Evolutionary conservation across 192 early-diverging fungal genomes (phyloP).

Genomic region (Cetraspora pellucida): DNA sequence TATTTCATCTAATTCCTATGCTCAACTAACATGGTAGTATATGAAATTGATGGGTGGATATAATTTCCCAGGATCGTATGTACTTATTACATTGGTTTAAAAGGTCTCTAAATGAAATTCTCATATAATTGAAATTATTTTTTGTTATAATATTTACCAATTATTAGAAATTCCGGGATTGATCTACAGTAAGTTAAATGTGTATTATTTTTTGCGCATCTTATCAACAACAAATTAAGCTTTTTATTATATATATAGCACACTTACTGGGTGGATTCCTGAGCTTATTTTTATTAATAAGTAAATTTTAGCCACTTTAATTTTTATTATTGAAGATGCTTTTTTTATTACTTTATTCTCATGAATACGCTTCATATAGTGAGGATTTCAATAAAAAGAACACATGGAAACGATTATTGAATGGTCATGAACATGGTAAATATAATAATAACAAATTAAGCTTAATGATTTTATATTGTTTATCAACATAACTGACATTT

Average conservation of each 20-base stretch:
- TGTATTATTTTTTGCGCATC: neutral
- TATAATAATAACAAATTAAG: neutral
- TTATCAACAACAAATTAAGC: neutral
- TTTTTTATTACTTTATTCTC: constrained; percentile 18
- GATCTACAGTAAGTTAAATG: constrained; percentile 68
- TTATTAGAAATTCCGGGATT: constrained; percentile 79
- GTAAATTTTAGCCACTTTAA: constrained; percentile 32
- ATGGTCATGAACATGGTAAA: constrained; percentile 64
- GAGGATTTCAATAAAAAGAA: constrained; percentile 61
- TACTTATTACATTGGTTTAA: constrained; percentile 21
- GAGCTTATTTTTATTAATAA: constrained; percentile 88
- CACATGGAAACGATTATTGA: constrained; percentile 74
- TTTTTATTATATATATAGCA: constrained; percentile 42
- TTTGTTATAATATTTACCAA: constrained; percentile 9
- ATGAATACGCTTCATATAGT: constrained; percentile 20
- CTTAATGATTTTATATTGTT: neutral
- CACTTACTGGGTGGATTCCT: constrained; percentile 93
- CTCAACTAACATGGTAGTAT: constrained; percentile 48
- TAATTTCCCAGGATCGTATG: constrained; percentile 88
- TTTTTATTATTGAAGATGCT: neutral
- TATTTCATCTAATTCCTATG: neutral
- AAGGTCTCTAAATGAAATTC: neutral
- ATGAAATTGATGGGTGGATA: constrained; percentile 96
- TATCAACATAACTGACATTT: neutral
- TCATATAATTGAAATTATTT: constrained; percentile 8